Conservation (phyloP, 305 asterid genomes). For the Stenogyne calaminthoides region DNA sequence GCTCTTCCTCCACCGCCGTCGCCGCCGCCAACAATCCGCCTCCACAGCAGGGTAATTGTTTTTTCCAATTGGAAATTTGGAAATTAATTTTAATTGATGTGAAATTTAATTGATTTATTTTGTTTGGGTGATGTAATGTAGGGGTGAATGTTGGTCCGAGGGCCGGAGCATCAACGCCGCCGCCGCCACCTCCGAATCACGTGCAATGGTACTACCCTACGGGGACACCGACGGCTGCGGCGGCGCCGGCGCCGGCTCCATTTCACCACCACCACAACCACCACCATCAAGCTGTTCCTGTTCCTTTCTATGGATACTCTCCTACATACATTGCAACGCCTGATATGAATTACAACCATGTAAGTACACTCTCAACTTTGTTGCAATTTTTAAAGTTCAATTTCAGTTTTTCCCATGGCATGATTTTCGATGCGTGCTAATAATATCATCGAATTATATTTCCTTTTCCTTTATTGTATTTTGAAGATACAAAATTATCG, state of each 20-base stretch:
- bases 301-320: slow-evolving; percentile 82
- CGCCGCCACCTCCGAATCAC: slow-evolving; percentile 56
- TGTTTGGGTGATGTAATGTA: slow-evolving; percentile 28
- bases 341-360: slow-evolving; percentile 74
- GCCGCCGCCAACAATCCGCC: slow-evolving; percentile 49
- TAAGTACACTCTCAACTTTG: no score
- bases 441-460: no score
- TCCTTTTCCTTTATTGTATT: no score
- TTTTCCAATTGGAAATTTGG: neutral
- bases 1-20: slow-evolving; percentile 49
- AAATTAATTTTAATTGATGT: neutral
- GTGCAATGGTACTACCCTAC: slow-evolving; percentile 81
- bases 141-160: slow-evolving; percentile 73
- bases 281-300: slow-evolving; percentile 71
- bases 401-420: no score
- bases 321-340: slow-evolving; percentile 72
- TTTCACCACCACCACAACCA: slow-evolving; percentile 53
- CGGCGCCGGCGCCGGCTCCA: slow-evolving; percentile 27
- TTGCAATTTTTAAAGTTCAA: no score
- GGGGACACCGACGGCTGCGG: slow-evolving; percentile 43
- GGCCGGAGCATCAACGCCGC: slow-evolving; percentile 50
- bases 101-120: neutral
- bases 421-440: no score
- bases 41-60: slow-evolving; percentile 63
- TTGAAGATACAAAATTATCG: no score